Evolutionary conservation across 176 grass and related monocot species (phyloP), one percentile per base, ranked within the genome.

Genomic region (Oryza officinalis): DNA sequence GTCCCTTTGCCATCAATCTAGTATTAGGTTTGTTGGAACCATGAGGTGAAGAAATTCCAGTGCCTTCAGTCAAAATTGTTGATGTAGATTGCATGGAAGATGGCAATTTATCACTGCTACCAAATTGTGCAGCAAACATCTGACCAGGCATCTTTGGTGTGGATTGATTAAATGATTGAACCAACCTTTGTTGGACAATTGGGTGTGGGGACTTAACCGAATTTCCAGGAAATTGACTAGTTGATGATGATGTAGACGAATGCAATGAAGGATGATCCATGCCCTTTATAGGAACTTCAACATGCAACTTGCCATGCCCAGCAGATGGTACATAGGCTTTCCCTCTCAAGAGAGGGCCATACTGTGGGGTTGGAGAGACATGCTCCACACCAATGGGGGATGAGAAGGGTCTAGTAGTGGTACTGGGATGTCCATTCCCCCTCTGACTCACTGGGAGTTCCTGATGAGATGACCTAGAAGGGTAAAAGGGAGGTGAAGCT

Each of bases 401-500:
- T 83, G 89, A 86, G 46, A 69, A 75, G 15, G 79, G 23, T 68
- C 72, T 88, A 75, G 80, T 82, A 10, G 83, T 28, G 41, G 18
- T 81, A 66, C 70, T 88, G 85, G 68, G 73, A 71, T 92, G 88
- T 40, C 66, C 30, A 76, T 61, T 66, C 13, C 75, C 82, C 63
- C 82, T 88, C 35, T 87, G 88, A 83, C 38, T 76, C 72, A 75
- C 32, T 71, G 77, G 47, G 61, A 77, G 23, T 22, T 78, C 88
- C n/a, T 46, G 83, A 57, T 60, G 23, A 52, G 82, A 83, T 6
- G 86, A 69, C 63, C 79, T 85, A 25, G 93, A 95, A 45, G 93
- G 93, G 72, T 96, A 96, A 85, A 99, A 96, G 52, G 91, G 91
- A 46, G 85, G 96, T 41, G 96, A 99, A 33, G 89, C 96, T 33